Base-by-base conservation (phyloP, 2,329 filamentous ascomycete genomes). In the Arthrobotrys musiformis region DNA sequence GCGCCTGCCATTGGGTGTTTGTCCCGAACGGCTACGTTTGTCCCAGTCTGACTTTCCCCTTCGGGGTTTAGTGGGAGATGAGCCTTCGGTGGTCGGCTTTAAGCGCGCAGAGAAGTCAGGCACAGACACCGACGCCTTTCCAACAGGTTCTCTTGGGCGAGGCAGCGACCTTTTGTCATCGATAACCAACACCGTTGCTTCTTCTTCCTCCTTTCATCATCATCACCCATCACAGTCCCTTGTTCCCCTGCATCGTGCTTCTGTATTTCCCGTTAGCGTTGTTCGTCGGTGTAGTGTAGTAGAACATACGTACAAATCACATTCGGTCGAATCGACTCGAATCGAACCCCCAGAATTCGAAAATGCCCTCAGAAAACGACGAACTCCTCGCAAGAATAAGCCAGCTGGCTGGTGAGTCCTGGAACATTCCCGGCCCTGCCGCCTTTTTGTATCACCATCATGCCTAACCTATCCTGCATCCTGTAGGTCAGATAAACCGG, bases 401-500 rank as follows among this genome's bases (percentile, higher is more conserved):
- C 82, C 86, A 86, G 80, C 84, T 89, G 81, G 86, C 87, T 83
- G 87, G 87, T 88, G 83, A 82, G 84, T 72, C 46, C 42, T 66
- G 26, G 30, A 19, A 15, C 19, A 1, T 28, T 52, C 42, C 40
- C 54, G 72, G 30, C 17, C 17, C 17, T 24, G 37, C 61, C 37
- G 60, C 40, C 30, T 22, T 48, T 62, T 48, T 62, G 56, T 50
- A 48, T 40, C 48, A 48, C 79, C 60, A 56, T 68, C 62, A 37
- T 54, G n/a, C 50, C 69, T 73, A 50, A 79, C 48, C 26, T 17
- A 33, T 17, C 70, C 74, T 48, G 26, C 58, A 48, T 42, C 33
- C n/a, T n/a, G 8, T 79, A 93, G 91, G 91, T 80, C 90, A 92
- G 84, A 94, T 95, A 82, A 93, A 93, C 82, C 89, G 90, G 63